These are phyloP conservation scores for Blastobotrys illinoisensis DNA, from an alignment of 1,139 yeast species.

Conservation along the genomic window DNA sequence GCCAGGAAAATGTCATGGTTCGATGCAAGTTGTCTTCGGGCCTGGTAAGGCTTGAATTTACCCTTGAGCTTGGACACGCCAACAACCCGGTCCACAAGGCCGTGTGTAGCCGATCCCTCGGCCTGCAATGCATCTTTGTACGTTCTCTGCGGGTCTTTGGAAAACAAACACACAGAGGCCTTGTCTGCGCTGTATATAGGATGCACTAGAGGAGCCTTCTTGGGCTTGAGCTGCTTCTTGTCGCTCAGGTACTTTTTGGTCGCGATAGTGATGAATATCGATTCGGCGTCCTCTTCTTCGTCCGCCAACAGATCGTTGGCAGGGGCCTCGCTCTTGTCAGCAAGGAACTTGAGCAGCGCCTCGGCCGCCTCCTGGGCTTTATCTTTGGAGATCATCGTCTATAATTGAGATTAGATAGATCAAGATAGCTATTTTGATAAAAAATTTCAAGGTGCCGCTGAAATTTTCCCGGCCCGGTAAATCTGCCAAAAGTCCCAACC, in stretches of 20 bases:
- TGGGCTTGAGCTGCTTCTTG: constrained; percentile 69
- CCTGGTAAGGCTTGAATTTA: constrained; percentile 41
- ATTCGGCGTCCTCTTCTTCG: constrained; percentile 41
- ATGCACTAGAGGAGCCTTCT: constrained; percentile 49
- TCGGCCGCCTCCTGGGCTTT: constrained; percentile 30
- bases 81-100: constrained; percentile 33
- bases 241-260: constrained; percentile 58
- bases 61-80: constrained; percentile 40
- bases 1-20: constrained; percentile 64
- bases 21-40: constrained; percentile 35
- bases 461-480: not conserved
- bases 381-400: constrained; percentile 13
- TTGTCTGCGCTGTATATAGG: constrained; percentile 43
- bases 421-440: not conserved
- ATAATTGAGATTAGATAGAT: not conserved
- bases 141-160: constrained; percentile 61
- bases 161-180: constrained; percentile 60
- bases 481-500: not conserved
- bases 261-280: constrained; percentile 52
- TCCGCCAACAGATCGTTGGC: constrained; percentile 46
- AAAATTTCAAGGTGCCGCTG: not conserved
- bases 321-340: constrained; percentile 16
- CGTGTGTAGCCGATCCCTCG: constrained; percentile 42
- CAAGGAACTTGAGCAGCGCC: constrained; percentile 33
- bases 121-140: constrained; percentile 56